These are phyloP conservation scores for Bolboschoenus planiculmis DNA, from an alignment of 176 grass and related monocot species.

Conservation along the genomic window DNA sequence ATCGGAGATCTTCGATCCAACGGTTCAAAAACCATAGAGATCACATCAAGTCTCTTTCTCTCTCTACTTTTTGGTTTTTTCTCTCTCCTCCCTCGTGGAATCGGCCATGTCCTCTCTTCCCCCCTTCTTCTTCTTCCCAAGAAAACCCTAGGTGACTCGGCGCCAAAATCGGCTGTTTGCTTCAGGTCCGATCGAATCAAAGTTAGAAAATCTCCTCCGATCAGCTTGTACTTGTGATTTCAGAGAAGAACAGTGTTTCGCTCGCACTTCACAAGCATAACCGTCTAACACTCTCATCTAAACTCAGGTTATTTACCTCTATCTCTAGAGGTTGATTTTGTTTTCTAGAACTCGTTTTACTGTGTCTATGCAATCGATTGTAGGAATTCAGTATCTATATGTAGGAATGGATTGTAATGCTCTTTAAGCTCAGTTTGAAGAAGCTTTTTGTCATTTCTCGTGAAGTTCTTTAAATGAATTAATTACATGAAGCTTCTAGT, in stretches of 20 bases:
- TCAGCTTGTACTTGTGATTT: slow-evolving; percentile 9
- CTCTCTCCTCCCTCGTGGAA: slow-evolving; percentile 12
- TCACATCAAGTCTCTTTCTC: slow-evolving; percentile 9
- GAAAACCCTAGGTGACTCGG: slow-evolving; percentile 13
- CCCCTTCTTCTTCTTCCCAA: background rate
- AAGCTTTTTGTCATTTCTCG: background rate
- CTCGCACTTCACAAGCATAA: background rate
- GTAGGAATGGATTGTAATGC: background rate
- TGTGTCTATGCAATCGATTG: background rate
- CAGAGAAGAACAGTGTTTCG: background rate
- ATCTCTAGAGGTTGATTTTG: background rate
- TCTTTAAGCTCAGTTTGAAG: background rate
- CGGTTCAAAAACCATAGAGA: background rate
- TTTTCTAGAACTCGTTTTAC: background rate
- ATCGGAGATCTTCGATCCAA: background rate
- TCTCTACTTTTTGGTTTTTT: background rate
- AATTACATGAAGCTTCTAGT: background rate
- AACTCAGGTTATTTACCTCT: slow-evolving; percentile 6
- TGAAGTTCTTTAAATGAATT: background rate
- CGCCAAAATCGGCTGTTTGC: background rate
- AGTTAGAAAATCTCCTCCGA: background rate
- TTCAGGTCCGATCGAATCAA: slow-evolving; percentile 2
- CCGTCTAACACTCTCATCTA: slow-evolving; percentile 2
- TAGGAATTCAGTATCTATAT: slow-evolving; percentile 1
- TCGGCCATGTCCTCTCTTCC: slow-evolving; percentile 16